Base-by-base conservation (phyloP, 148 eudicot genomes). In the Dysphania ambrosioides region DNA sequence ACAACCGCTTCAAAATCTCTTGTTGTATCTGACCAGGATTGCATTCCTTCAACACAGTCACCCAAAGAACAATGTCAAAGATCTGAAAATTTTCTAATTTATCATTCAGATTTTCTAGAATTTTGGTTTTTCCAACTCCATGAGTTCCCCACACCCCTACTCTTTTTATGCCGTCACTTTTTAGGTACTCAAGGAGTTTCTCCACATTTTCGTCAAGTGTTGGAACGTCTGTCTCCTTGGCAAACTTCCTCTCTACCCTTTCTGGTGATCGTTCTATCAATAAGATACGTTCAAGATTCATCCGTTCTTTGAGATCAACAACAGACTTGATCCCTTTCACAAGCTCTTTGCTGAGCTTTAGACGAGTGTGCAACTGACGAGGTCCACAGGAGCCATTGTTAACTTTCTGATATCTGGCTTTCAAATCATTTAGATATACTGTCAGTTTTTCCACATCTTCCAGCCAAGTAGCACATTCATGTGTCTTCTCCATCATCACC, bases 81-180 rank as follows among this genome's bases (percentile, higher is more conserved):
- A 42, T 61, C 3, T 49, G 19, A 35, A 26, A 49, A 11, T 67
- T 71, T 9, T n/a, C 68, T 6, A 72, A 64, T 68, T 59, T 58
- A 16, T 72, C 73, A 56, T 76, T 44, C 63, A 80, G 36, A 71
- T 34, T 44, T 16, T 76, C 41, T 66, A 80, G 24, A 19, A 80
- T 72, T 21, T 73, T 72, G 6, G 77, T 72, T 72, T 76, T 80
- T 29, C 83, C 83, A 32, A 80, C 77, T 35, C 83, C 83, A 35
- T 53, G 26, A 58, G 67, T 71, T 40, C 83, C 80, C 47, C 42
- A 67, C 42, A 80, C 57, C 15, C 83, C 83, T 51, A 80, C 34
- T 41, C n/a, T 80, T 18, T 32, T 76, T 16, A 80, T 70, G 19
- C 32, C 23, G 36, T 59, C 74, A 59, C 72, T 80, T 51, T 58